Conservation (phyloP, 495 filamentous ascomycete species). For the Penicillium coffeae region DNA sequence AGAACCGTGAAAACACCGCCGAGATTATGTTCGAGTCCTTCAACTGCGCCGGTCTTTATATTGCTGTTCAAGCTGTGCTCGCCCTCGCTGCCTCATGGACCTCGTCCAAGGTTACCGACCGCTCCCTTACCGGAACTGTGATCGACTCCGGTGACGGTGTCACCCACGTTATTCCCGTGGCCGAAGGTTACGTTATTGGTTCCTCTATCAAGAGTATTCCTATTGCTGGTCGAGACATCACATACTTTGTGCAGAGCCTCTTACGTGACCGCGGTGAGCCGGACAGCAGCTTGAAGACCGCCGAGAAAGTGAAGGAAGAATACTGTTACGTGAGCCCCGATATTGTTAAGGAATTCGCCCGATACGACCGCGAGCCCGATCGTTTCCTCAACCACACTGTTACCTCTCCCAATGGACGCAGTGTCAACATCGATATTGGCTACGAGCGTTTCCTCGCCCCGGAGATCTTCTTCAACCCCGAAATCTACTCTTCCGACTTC, state of each 20-base stretch:
- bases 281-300: conserved; percentile 94
- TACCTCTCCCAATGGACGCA: conserved; percentile 78
- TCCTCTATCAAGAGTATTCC: conserved; percentile 98
- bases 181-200: conserved; percentile 97
- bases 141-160: conserved; percentile 98
- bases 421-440: conserved; percentile 83
- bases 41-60: conserved; percentile 98
- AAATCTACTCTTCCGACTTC: conserved; percentile 98
- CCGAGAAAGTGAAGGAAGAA: conserved; percentile 95
- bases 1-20: conserved; percentile 98
- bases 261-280: conserved; percentile 95
- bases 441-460: conserved; percentile 98
- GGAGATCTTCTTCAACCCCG: conserved; percentile 99
- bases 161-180: conserved; percentile 97
- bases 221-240: conserved; percentile 95
- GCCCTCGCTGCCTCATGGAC: conserved; percentile 98
- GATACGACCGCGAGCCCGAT: conserved; percentile 87
- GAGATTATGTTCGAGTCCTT: conserved; percentile 99
- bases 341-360: conserved; percentile 94
- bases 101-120: conserved; percentile 92
- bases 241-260: conserved; percentile 94
- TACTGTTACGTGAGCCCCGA: conserved; percentile 98
- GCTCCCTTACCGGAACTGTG: conserved; percentile 95
- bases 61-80: conserved; percentile 95
- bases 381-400: conserved; percentile 87